Base-by-base conservation (phyloP, 1,139 yeast species). In the Suhomyces bolitotheri region DNA sequence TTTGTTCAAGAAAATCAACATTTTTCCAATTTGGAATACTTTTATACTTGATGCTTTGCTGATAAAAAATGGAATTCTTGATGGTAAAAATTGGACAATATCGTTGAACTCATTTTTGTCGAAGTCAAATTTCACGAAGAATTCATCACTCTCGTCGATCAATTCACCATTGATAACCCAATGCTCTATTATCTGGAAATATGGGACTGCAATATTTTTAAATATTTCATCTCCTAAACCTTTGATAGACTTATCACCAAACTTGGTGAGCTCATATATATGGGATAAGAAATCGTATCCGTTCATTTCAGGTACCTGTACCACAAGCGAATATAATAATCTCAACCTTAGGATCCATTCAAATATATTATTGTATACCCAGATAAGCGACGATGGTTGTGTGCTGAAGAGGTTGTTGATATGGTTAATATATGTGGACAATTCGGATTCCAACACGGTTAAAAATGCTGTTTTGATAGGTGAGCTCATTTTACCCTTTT, bases 101-200 rank as follows among this genome's bases (percentile, higher is more conserved):
- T 66, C 66, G 35, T 66, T 60, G 31, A 70, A 58, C 29, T 64
- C 58, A 12, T 53, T 52, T 16, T 61, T 56, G 3, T 54, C 45
- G 1, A 47, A 39, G 37, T 69, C 59, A 41, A 57, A 68, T 4
- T 58, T 55, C 8, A 88, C 79, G 50, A 89, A 90, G 51, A 88
- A 87, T 46, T 84, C 95, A n/a, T 71, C 69, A 11, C 73, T 76
- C 27, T 72, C 76, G 25, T 60, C 71, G 9, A 66, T 62, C 14
- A 88, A 56, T 35, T 76, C 80, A 1, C 97, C 97, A 33, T 73
- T 64, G 1, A 78, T 58, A 3, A 87, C 58, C 97, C 97, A 90
- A 29, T 71, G 70, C 33, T 71, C 71, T 4, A 86, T 50, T 22
- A 80, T 69, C 29, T 76, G 80, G 43, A 73, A 75, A 53, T 87